phyloP scores from a whole-genome alignment of 176 grass and related monocot species.

The Raddia guianensis region DNA sequence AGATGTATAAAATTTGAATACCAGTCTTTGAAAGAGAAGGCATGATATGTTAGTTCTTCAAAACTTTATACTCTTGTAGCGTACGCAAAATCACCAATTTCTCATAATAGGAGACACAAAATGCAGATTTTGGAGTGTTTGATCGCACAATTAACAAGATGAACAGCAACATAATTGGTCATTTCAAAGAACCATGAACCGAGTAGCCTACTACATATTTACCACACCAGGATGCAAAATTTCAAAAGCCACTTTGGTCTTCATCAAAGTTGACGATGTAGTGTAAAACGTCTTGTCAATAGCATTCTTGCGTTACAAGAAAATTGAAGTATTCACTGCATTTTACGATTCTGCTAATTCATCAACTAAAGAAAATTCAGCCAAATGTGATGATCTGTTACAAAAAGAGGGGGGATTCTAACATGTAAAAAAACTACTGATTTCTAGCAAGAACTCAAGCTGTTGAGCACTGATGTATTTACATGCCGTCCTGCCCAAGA shows the following conservation, averaged over 20 bases:
- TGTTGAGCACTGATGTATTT: neutral
- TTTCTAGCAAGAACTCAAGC: constrained; percentile 15
- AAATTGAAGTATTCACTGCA: neutral
- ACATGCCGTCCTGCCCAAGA: constrained; percentile 24
- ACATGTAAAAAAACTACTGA: constrained; percentile 33
- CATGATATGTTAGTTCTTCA: too few species aligned
- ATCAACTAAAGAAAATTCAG: neutral
- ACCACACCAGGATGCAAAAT: constrained; percentile 11
- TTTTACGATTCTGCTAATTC: neutral
- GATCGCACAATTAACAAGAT: neutral
- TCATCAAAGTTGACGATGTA: neutral
- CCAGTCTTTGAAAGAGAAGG: too few species aligned
- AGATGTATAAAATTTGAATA: too few species aligned
- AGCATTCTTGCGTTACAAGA: constrained; percentile 1
- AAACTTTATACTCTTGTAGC: neutral
- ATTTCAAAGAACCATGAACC: constrained; percentile 4
- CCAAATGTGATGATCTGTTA: constrained; percentile 24
- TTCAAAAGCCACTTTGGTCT: neutral
- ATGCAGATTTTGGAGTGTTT: neutral
- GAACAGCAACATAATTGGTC: neutral
- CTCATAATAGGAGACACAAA: neutral
- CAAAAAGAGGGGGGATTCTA: constrained; percentile 11
- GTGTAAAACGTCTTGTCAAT: neutral
- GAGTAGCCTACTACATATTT: neutral
- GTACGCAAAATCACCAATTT: neutral